These are phyloP conservation scores for Triglochin maritima DNA, from an alignment of 106 monocot species.

Conservation along the genomic window DNA sequence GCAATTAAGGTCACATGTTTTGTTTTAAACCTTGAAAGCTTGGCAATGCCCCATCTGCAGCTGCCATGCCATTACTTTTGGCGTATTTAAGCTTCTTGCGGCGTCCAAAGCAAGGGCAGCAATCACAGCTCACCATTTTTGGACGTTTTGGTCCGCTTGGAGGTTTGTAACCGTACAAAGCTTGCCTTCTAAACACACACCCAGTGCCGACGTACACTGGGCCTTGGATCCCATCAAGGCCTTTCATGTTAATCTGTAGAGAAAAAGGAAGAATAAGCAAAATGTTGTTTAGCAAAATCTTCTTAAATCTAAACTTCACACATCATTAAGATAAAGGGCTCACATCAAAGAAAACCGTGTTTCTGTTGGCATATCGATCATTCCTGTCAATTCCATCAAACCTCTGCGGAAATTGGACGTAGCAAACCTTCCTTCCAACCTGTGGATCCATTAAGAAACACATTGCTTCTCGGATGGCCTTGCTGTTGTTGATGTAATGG, in stretches of 20 bases:
- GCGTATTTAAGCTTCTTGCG: conserved; percentile 45
- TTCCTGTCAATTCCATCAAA: conserved; percentile 83
- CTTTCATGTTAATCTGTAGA: conserved; percentile 95
- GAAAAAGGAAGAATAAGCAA: background rate
- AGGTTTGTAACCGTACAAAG: conserved; percentile 86
- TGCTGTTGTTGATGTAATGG: conserved; percentile 97
- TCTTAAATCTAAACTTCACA: background rate
- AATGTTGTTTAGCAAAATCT: background rate
- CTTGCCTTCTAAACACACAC: conserved; percentile 79
- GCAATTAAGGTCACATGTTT: background rate
- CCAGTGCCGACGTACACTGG: conserved; percentile 96
- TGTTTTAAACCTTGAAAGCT: conserved; percentile 5
- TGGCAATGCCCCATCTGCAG: conserved; percentile 16
- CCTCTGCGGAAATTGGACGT: conserved; percentile 94
- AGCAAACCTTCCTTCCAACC: conserved; percentile 71
- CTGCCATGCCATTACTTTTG: conserved; percentile 17
- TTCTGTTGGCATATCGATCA: conserved; percentile 91
- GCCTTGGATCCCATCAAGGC: conserved; percentile 92
- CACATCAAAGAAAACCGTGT: conserved; percentile 96
- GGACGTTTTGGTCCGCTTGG: conserved; percentile 85
- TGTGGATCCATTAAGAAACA: conserved; percentile 98
- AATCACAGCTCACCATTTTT: conserved; percentile 91
- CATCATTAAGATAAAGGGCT: background rate
- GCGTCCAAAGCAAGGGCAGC: conserved; percentile 83
- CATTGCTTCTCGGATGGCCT: conserved; percentile 88